Evolutionary conservation across 495 filamentous ascomycete genomes (phyloP).

Genomic region (Lepidopterella palustris): DNA sequence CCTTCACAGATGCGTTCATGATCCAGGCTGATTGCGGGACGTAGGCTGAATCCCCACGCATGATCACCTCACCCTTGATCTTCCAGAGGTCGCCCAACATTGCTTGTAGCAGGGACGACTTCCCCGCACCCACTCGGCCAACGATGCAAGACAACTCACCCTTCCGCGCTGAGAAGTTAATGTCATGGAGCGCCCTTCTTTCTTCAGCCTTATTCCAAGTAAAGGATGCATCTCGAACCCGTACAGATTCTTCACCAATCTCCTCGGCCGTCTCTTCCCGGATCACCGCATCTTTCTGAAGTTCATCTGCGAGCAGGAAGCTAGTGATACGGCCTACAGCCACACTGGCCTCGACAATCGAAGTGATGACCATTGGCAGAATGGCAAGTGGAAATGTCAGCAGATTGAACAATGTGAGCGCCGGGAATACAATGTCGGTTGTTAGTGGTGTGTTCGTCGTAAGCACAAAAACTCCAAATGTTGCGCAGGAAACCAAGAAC

Average conservation of each 20-base stretch:
- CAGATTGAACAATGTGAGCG: slow-evolving; percentile 84
- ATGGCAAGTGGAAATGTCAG: slow-evolving; percentile 93
- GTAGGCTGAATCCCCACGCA: slow-evolving; percentile 80
- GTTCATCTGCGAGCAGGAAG: slow-evolving; percentile 81
- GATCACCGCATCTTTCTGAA: slow-evolving; percentile 77
- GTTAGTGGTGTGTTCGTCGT: slow-evolving; percentile 74
- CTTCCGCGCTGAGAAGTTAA: slow-evolving; percentile 80
- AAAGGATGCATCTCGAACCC: slow-evolving; percentile 78
- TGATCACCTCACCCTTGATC: slow-evolving; percentile 70
- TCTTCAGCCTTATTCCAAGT: slow-evolving; percentile 83
- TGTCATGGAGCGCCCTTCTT: slow-evolving; percentile 58
- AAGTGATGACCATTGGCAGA: slow-evolving; percentile 95
- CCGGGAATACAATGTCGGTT: slow-evolving; percentile 93
- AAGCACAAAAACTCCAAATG: slow-evolving; percentile 89
- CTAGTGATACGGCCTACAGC: slow-evolving; percentile 80
- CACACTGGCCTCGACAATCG: slow-evolving; percentile 92
- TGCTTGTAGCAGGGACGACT: slow-evolving; percentile 83
- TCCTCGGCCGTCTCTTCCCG: slow-evolving; percentile 61
- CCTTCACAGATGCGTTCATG: slow-evolving; percentile 93
- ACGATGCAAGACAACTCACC: slow-evolving; percentile 90
- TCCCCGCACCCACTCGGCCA: slow-evolving; percentile 89
- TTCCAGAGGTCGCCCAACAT: slow-evolving; percentile 91
- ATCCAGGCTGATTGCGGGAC: slow-evolving; percentile 92
- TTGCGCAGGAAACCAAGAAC: slow-evolving; percentile 95
- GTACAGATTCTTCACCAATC: slow-evolving; percentile 74